These are phyloP conservation scores for Cercospora sp. DNA, from an alignment of 2,329 filamentous ascomycete species.

Conservation along the genomic window DNA sequence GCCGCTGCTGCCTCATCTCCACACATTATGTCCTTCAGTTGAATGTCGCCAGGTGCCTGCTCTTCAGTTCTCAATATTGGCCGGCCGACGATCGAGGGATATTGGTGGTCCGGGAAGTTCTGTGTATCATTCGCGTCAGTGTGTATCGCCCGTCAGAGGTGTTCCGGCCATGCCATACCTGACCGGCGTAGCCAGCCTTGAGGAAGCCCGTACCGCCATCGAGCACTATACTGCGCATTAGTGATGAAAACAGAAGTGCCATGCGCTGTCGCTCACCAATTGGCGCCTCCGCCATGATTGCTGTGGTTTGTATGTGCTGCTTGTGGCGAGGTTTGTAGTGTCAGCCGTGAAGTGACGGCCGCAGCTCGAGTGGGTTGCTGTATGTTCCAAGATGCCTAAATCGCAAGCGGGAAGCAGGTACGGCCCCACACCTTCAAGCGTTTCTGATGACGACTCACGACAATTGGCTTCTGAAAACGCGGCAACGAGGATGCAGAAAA, in stretches of 20 bases:
- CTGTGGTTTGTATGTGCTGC: not conserved
- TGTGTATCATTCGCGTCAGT: conserved; percentile 42
- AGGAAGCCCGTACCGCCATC: conserved; percentile 99
- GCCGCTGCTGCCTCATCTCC: conserved; percentile 96
- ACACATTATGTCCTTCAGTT: conserved; percentile 99
- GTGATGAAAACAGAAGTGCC: conserved; percentile 6
- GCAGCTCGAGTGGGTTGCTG: not conserved
- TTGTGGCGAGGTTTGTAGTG: not conserved
- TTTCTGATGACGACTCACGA: conserved; percentile 5
- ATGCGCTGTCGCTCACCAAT: conserved; percentile 44
- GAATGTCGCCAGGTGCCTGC: conserved; percentile 64
- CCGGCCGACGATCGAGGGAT: conserved; percentile 95
- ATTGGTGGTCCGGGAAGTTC: conserved; percentile 99
- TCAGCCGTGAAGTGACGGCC: not conserved
- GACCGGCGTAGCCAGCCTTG: conserved; percentile 97
- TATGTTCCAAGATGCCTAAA: conserved; percentile 10
- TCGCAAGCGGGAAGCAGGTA: conserved; percentile 9
- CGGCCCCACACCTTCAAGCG: conserved; percentile 7
- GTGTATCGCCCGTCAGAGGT: not conserved
- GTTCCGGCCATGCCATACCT: conserved; percentile 52
- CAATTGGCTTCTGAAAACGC: not conserved
- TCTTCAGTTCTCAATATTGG: conserved; percentile 97
- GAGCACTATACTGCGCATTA: conserved; percentile 66
- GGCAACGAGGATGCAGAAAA: not conserved
- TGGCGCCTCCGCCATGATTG: conserved; percentile 51